Percentiles rank a stretch among this genome's conserved stretches.
Conservation (phyloP, 2,329 filamentous ascomycete species). For the Blastomyces gilchristii region DNA sequence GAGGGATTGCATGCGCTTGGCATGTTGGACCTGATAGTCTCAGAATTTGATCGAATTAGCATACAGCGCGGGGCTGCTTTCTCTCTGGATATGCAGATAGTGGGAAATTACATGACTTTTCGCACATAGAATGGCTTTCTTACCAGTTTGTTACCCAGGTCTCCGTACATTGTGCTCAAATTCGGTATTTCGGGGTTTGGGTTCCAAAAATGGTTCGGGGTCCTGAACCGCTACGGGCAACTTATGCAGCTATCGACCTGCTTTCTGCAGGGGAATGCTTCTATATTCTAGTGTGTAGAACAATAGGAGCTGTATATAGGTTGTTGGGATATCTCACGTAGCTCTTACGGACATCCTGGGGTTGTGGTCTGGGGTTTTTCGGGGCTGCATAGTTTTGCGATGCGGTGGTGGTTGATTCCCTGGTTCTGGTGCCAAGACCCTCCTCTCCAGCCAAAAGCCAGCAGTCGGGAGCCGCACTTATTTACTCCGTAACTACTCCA, state of each 20-base stretch:
- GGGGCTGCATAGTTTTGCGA: neutral
- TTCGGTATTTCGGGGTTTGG: neutral
- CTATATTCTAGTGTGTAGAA: neutral
- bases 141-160: slow-evolving; percentile 77
- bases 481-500: neutral
- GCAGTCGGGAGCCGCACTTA: neutral
- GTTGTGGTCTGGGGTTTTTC: neutral
- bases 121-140: slow-evolving; percentile 14
- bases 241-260: neutral
- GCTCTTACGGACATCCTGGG: neutral
- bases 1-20: slow-evolving; percentile 85
- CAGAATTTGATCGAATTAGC: neutral
- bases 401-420: neutral
- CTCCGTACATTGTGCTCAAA: slow-evolving; percentile 62
- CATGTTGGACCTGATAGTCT: slow-evolving; percentile 67
- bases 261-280: neutral
- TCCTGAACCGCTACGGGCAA: neutral
- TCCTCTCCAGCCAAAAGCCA: neutral
- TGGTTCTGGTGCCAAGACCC: neutral
- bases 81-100: neutral
- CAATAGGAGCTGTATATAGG: neutral
- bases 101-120: slow-evolving; percentile 5
- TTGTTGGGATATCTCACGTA: neutral
- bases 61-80: neutral
- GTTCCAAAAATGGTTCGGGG: neutral